A percentile compares a stretch with the other conserved stretches of the same genome.
Evolutionary conservation across 345 rosid genomes (phyloP).

Genomic region (Salix koriyanagi): DNA sequence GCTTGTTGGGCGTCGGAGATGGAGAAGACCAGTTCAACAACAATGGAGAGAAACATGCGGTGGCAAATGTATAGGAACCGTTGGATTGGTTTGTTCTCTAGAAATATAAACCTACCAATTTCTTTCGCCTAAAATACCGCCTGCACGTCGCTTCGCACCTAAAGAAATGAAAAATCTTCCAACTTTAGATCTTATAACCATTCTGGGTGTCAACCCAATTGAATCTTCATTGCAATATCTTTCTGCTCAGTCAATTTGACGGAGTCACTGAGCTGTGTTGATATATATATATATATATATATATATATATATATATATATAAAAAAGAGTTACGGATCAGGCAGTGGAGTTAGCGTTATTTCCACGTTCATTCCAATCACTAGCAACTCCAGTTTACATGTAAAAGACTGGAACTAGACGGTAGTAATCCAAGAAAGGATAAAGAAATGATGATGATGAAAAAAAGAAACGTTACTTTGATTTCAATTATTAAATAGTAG

Average conservation of each 20-base stretch:
- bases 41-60: neutral
- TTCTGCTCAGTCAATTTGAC: neutral
- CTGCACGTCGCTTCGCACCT: neutral
- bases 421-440: neutral
- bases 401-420: neutral
- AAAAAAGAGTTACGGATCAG: neutral
- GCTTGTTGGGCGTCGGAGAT: neutral
- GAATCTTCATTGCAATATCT: too few relatives aligned
- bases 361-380: neutral
- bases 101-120: neutral
- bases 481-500: neutral
- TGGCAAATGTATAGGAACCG: neutral
- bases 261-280: neutral
- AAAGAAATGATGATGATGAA: too few relatives aligned
- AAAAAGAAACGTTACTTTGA: too few relatives aligned
- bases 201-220: too few relatives aligned
- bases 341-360: neutral
- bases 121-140: neutral
- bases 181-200: too few relatives aligned
- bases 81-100: neutral
- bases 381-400: neutral
- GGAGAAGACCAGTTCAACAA: neutral
- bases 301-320: too few relatives aligned
- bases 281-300: too few relatives aligned
- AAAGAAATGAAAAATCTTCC: too few relatives aligned